phyloP scores from a whole-genome alignment of 345 rosid species.

The Lumnitzera littorea region DNA sequence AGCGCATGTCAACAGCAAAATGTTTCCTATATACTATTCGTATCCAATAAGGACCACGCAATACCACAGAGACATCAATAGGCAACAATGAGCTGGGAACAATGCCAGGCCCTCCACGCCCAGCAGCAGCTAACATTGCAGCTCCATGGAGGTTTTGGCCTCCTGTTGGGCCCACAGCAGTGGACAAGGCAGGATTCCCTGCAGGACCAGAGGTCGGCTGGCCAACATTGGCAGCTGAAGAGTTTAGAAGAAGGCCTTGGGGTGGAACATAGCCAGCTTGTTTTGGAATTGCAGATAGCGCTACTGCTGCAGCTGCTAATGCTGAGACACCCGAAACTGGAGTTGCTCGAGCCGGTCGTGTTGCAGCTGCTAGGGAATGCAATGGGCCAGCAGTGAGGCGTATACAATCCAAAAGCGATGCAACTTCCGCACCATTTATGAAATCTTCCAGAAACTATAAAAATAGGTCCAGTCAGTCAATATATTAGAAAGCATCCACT shows the following conservation, averaged over 20 bases:
- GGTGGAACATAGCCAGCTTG: constrained; percentile 50
- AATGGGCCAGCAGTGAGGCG: constrained; percentile 96
- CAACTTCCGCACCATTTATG: constrained; percentile 93
- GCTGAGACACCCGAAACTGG: constrained; percentile 61
- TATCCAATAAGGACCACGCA: constrained; percentile 99
- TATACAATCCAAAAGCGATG: constrained; percentile 94
- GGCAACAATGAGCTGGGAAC: constrained; percentile 97
- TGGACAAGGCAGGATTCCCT: constrained; percentile 41
- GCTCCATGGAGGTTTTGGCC: constrained; percentile 56
- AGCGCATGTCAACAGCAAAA: constrained; percentile 98
- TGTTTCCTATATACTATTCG: constrained; percentile 87
- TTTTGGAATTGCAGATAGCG: constrained; percentile 44
- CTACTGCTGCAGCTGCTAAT: constrained; percentile 31
- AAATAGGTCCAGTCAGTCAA: not conserved
- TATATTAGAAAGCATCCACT: not conserved
- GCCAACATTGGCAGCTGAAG: constrained; percentile 35
- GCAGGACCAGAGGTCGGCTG: constrained; percentile 38
- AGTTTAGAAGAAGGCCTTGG: constrained; percentile 48
- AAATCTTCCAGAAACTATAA: constrained; percentile 49
- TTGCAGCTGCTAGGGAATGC: constrained; percentile 93
- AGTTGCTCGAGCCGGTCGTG: constrained; percentile 95
- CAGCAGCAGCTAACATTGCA: constrained; percentile 76
- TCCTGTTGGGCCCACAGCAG: constrained; percentile 48
- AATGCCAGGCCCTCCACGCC: constrained; percentile 94
- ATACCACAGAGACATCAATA: constrained; percentile 95